A percentile compares a stretch with the other conserved stretches of the same genome.
Evolutionary conservation across 2,329 filamentous ascomycete species (phyloP).

Genomic region (Ustilaginoidea virens): DNA sequence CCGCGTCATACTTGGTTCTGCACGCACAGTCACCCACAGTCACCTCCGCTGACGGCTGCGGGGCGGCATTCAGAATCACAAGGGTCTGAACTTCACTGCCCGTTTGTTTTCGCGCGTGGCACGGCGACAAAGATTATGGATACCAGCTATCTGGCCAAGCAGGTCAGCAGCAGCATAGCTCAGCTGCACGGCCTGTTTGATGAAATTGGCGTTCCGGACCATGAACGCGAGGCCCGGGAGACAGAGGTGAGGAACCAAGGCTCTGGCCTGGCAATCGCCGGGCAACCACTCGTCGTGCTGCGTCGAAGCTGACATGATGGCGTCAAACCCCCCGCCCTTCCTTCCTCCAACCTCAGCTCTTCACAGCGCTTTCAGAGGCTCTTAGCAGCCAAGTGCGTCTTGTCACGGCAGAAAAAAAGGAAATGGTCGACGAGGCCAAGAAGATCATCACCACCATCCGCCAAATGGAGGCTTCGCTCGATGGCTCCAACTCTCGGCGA

Average conservation of each 20-base stretch:
- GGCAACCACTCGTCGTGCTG: too few relatives aligned
- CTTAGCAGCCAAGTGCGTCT: constrained; percentile 77
- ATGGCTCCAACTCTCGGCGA: constrained; percentile 48
- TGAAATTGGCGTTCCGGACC: constrained; percentile 86
- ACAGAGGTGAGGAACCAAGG: constrained; percentile 78
- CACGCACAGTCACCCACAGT: too few relatives aligned
- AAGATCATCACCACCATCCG: constrained; percentile 71
- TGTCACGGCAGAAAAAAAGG: constrained; percentile 78
- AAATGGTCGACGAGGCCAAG: constrained; percentile 79
- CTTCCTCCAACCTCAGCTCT: too few relatives aligned
- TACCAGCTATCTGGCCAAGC: constrained; percentile 81
- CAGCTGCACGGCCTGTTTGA: constrained; percentile 93
- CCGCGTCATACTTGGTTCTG: too few relatives aligned
- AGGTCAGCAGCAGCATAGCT: constrained; percentile 86
- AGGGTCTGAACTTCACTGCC: too few relatives aligned
- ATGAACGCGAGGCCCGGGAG: constrained; percentile 84
- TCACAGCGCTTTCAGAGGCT: constrained; percentile 79
- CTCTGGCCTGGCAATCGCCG: too few relatives aligned
- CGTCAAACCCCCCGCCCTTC: too few relatives aligned
- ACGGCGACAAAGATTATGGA: constrained; percentile 46
- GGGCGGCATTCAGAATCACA: too few relatives aligned
- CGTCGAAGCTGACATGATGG: too few relatives aligned
- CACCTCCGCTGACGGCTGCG: too few relatives aligned
- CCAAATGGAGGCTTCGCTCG: constrained; percentile 85
- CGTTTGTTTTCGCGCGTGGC: neutral